Percentiles rank a stretch among this genome's conserved stretches.
phyloP scores from a whole-genome alignment of 2,329 filamentous ascomycete species.

The Colletotrichum melonis region DNA sequence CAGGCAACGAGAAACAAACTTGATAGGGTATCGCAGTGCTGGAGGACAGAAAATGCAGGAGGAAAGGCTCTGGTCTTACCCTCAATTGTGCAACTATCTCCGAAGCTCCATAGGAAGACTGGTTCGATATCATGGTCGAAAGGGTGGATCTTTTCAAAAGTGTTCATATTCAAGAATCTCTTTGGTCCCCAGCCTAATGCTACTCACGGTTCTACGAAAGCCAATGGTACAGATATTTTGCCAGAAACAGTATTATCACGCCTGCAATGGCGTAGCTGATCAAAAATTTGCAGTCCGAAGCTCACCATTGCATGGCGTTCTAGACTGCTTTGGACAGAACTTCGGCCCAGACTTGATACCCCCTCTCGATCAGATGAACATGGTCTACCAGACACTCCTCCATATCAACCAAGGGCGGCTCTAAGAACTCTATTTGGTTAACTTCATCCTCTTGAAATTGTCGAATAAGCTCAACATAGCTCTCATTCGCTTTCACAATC shows the following conservation, averaged over 20 bases:
- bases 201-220: too few species aligned
- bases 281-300: background rate
- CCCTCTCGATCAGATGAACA: background rate
- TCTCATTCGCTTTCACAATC: background rate
- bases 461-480: background rate
- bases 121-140: too few species aligned
- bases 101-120: too few species aligned
- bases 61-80: too few species aligned
- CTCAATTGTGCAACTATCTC: too few species aligned
- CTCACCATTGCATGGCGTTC: background rate
- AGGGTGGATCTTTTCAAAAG: too few species aligned
- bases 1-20: too few species aligned
- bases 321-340: background rate
- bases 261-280: background rate
- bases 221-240: background rate
- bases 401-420: background rate
- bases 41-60: too few species aligned
- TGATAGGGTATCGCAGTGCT: too few species aligned
- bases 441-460: background rate
- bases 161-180: too few species aligned
- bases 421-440: background rate
- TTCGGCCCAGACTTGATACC: background rate
- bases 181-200: too few species aligned
- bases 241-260: background rate
- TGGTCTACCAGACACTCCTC: background rate